Evolutionary conservation across 2,329 filamentous ascomycete species (phyloP), one percentile per base, ranked within the genome.

Genomic region (Colletotrichum lini): DNA sequence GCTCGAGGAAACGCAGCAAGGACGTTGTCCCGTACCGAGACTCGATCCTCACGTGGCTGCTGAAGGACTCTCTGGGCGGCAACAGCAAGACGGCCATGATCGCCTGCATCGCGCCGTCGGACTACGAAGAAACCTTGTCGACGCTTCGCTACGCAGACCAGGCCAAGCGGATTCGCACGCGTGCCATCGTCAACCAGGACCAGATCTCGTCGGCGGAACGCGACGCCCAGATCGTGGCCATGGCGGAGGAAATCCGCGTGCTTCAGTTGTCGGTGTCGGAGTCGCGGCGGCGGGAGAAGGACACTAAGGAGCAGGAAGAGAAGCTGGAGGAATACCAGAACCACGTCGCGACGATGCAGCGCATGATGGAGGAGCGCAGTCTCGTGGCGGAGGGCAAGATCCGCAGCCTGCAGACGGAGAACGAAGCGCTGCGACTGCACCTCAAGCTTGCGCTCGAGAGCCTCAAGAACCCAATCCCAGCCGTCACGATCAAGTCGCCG

Each of bases 71-170:
- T 1, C 87, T 99, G 0, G 96, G 96, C 15, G 96, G 96, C 66
- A 99, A 99, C 87, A 96, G 92, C 78, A 99, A 98, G 83, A 99
- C 96, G 12, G 96, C 96, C 73, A 99, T 99, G 96, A 98, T 99
- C 77, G 96, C 96, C 10, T 98, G 96, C 80, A 98, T 99, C 76
- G 92, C 95, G 6, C 96, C 96, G 0, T 92, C 94, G 0, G 96
- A 99, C 83, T 98, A 99, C 79, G 96, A 99, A 68, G 96, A 99
- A 81, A 99, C 96, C 0, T 88, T 99, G 1, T 98, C 94, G 2
- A 99, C 96, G 1, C 90, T 99, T 15, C 94, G 96, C 47, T 99
- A 99, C 81, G 96, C 96, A 23, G 96, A 99, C 81, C 96, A 98
- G 82, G 96, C 96, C 72, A 99, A 99, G 86, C 93, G 93, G 67